Percentiles rank a stretch among this genome's conserved stretches.
Evolutionary conservation across 352 stramenopile genomes (phyloP).

Genomic region (Phytophthora podocarpi): DNA sequence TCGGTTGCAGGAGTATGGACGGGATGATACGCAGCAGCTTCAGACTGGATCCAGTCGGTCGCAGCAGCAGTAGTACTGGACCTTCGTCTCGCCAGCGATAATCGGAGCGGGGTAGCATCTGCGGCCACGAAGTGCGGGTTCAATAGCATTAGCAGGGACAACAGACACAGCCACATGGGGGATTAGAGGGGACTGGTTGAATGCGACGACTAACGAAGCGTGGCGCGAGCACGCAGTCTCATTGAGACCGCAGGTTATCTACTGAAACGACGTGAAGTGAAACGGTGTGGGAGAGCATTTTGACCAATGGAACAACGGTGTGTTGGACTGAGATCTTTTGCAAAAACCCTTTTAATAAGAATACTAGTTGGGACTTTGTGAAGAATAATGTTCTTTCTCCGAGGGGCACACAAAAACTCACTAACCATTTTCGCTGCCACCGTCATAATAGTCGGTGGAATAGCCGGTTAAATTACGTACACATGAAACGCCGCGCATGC

Average conservation of each 20-base stretch:
- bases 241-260: slow-evolving; percentile 35
- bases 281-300: not conserved
- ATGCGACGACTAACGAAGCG: slow-evolving; percentile 6
- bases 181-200: slow-evolving; percentile 12
- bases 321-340: not conserved
- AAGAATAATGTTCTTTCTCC: no score
- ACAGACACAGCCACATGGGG: slow-evolving; percentile 18
- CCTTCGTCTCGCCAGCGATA: slow-evolving; percentile 25
- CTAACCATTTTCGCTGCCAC: no score
- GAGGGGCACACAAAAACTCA: no score
- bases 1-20: not conserved
- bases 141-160: slow-evolving; percentile 3
- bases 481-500: no score
- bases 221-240: slow-evolving; percentile 2
- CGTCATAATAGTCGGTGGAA: no score
- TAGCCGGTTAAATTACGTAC: no score
- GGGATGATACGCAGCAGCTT: slow-evolving; percentile 2
- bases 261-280: slow-evolving; percentile 26
- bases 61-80: not conserved
- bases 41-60: slow-evolving; percentile 27
- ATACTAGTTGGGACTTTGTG: no score
- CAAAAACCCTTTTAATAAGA: no score
- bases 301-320: slow-evolving; percentile 9
- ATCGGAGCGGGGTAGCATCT: slow-evolving; percentile 13
- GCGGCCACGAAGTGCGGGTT: not conserved